Percentiles rank a stretch among this genome's conserved stretches.
phyloP scores from a whole-genome alignment of 192 early-diverging fungal genomes.

The Entomortierella beljakovae region DNA sequence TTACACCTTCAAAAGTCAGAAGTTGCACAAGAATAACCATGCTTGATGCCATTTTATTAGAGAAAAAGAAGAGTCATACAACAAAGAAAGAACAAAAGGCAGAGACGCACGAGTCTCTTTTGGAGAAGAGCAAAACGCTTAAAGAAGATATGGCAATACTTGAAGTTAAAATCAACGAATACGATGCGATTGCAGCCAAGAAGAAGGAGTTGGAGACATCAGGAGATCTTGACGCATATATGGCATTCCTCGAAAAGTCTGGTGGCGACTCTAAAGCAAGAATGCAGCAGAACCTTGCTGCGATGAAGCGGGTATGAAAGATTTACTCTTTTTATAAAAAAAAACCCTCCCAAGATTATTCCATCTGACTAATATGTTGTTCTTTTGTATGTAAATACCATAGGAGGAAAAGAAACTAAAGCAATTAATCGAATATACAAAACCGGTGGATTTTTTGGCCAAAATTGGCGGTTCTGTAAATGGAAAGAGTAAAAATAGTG shows the following conservation, averaged over 20 bases:
- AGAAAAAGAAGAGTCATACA: slow-evolving; percentile 35
- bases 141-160: slow-evolving; percentile 43
- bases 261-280: slow-evolving; percentile 52
- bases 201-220: slow-evolving; percentile 40
- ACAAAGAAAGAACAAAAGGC: slow-evolving; percentile 57
- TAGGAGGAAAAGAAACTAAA: slow-evolving; percentile 58
- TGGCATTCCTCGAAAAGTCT: slow-evolving; percentile 63
- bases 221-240: slow-evolving; percentile 76
- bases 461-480: slow-evolving; percentile 17
- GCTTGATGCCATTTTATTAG: slow-evolving; percentile 4
- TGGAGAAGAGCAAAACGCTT: slow-evolving; percentile 58
- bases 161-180: slow-evolving; percentile 38
- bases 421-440: slow-evolving; percentile 60
- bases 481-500: not conserved
- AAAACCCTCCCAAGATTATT: too few relatives aligned
- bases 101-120: slow-evolving; percentile 76
- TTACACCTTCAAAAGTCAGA: too few relatives aligned
- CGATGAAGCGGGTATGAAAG: slow-evolving; percentile 59
- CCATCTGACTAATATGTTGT: too few relatives aligned
- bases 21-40: not conserved
- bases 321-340: not conserved
- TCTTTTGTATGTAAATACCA: too few relatives aligned
- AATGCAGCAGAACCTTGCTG: slow-evolving; percentile 56
- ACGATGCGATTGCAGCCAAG: slow-evolving; percentile 30
- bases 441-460: slow-evolving; percentile 55